Percentiles rank a stretch among this genome's conserved stretches.
phyloP scores from a whole-genome alignment of 2,329 filamentous ascomycete genomes.

The Arthrobotrys conoides region DNA sequence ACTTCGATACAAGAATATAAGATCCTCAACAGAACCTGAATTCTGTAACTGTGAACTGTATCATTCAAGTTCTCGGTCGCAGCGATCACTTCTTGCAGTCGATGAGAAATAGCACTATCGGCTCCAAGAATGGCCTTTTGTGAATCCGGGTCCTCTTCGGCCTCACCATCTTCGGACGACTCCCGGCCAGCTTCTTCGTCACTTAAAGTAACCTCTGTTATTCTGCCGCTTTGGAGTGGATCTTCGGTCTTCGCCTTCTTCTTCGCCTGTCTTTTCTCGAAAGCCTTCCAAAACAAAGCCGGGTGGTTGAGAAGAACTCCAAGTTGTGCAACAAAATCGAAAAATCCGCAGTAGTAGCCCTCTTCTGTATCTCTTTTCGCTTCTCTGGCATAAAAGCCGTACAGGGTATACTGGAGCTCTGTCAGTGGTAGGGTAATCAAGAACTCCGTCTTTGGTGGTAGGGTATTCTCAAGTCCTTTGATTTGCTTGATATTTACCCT shows the following conservation, averaged over 20 bases:
- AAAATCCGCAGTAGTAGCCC: constrained; percentile 30
- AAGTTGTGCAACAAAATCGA: constrained; percentile 47
- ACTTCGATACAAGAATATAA: constrained; percentile 74
- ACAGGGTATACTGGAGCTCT: constrained; percentile 75
- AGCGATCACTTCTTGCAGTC: constrained; percentile 16
- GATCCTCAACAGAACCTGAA: constrained; percentile 77
- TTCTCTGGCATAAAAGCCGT: constrained; percentile 67
- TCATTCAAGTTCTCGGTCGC: constrained; percentile 62
- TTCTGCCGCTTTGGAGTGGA: neutral
- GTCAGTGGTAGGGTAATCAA: constrained; percentile 82
- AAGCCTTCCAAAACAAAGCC: constrained; percentile 24
- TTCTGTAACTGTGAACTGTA: constrained; percentile 76
- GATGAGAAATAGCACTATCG: constrained; percentile 60
- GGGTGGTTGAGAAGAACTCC: constrained; percentile 43
- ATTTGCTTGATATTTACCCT: constrained; percentile 79
- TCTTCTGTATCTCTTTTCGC: constrained; percentile 19
- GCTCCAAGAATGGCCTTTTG: constrained; percentile 35
- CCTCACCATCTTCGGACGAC: constrained; percentile 60
- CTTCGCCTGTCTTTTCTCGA: constrained; percentile 8
- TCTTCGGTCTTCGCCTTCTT: constrained; percentile 3
- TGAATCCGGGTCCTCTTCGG: constrained; percentile 33
- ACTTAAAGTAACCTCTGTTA: neutral
- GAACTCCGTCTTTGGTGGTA: constrained; percentile 85
- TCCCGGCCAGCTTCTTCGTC: constrained; percentile 12
- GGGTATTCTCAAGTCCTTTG: constrained; percentile 70